These are phyloP conservation scores for Herpetospermum pedunculosum DNA, from an alignment of 306 rosid species.

Conservation along the genomic window DNA sequence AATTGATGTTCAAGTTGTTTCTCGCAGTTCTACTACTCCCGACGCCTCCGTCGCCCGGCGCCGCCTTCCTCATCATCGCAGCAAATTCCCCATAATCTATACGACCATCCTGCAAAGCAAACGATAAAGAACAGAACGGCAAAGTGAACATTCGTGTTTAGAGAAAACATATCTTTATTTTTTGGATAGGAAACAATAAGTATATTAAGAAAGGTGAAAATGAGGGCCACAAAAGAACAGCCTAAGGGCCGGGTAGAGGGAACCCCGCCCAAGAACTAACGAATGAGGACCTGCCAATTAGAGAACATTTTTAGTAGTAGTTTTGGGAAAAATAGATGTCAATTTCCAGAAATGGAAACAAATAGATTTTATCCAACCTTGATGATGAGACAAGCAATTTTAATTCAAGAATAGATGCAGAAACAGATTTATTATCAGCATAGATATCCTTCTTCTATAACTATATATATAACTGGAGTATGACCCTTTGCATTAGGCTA, in stretches of 20 bases:
- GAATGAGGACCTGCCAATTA: too few relatives aligned
- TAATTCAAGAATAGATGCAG: not conserved
- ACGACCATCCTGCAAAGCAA: conserved; percentile 51
- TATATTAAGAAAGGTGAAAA: too few relatives aligned
- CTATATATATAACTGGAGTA: not conserved
- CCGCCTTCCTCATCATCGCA: conserved; percentile 81
- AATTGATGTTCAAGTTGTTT: conserved; percentile 54
- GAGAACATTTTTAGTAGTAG: not conserved
- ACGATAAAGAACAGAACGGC: not conserved
- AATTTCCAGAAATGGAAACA: not conserved
- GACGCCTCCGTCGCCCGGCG: conserved; percentile 40
- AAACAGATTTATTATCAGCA: not conserved
- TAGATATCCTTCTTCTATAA: not conserved
- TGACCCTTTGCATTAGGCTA: not conserved
- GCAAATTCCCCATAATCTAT: conserved; percentile 80
- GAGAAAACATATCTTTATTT: too few relatives aligned
- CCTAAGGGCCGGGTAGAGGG: too few relatives aligned
- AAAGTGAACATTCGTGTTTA: not conserved
- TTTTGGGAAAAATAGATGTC: not conserved
- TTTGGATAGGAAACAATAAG: too few relatives aligned
- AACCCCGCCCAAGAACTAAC: too few relatives aligned
- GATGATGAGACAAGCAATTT: not conserved
- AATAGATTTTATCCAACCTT: not conserved
- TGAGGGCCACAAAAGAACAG: too few relatives aligned
- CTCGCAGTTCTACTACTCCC: conserved; percentile 61